Percentiles rank a stretch among this genome's conserved stretches.
Evolutionary conservation across 768 basidiomycete species (phyloP).

Genomic region (Phlegmacium glaucopus): DNA sequence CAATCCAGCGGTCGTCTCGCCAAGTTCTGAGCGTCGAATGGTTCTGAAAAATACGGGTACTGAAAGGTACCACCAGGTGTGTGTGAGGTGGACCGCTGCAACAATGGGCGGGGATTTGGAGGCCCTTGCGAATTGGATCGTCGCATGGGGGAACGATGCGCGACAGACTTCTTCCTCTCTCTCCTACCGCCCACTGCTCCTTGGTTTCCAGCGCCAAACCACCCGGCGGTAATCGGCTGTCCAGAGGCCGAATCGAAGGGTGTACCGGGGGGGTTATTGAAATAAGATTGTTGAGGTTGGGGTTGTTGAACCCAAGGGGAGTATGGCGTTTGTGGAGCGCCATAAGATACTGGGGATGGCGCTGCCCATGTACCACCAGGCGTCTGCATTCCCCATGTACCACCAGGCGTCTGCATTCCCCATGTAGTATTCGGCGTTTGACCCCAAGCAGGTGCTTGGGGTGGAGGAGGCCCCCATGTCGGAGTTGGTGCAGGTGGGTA

Average conservation of each 20-base stretch:
- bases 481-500: not conserved
- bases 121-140: slow-evolving; percentile 15
- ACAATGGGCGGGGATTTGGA: not conserved
- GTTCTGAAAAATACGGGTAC: slow-evolving; percentile 19
- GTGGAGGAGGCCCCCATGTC: slow-evolving; percentile 8
- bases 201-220: slow-evolving; percentile 11
- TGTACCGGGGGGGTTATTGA: slow-evolving; percentile 9
- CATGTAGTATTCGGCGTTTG: slow-evolving; percentile 14
- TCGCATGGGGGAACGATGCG: slow-evolving; percentile 7
- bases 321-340: slow-evolving; percentile 16
- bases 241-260: slow-evolving; percentile 11
- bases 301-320: slow-evolving; percentile 12
- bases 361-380: slow-evolving; percentile 7
- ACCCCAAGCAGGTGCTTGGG: slow-evolving; percentile 8
- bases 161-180: not conserved
- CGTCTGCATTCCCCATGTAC: too few species aligned
- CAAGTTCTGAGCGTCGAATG: slow-evolving; percentile 31
- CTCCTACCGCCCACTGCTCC: slow-evolving; percentile 5
- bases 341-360: slow-evolving; percentile 11
- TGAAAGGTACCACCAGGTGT: slow-evolving; percentile 3
- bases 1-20: slow-evolving; percentile 40
- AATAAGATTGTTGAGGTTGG: slow-evolving; percentile 4
- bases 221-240: slow-evolving; percentile 21
- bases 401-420: slow-evolving; percentile 16
- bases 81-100: slow-evolving; percentile 19